Conservation (phyloP, 2,329 filamentous ascomycete genomes). For the Botrytis fabae region DNA sequence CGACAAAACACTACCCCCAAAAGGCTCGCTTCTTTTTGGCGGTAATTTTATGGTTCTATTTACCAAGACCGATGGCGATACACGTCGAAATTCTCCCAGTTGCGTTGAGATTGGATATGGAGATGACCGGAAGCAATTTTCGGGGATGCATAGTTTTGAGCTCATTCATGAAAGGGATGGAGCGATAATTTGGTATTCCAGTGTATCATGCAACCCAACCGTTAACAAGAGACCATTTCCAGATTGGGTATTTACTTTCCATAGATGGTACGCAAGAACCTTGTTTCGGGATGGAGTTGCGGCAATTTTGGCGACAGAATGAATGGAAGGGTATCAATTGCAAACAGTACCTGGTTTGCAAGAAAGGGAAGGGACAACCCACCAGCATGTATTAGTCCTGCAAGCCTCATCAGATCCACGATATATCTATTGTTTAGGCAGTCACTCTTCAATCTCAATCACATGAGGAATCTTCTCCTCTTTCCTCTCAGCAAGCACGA, state of each 20-base stretch:
- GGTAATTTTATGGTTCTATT: constrained; percentile 29
- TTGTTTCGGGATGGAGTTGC: neutral
- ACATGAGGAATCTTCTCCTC: neutral
- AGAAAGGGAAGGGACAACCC: neutral
- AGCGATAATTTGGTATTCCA: neutral
- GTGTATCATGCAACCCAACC: neutral
- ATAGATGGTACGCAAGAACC: neutral
- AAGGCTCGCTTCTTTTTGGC: constrained; percentile 22
- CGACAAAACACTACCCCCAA: constrained; percentile 17
- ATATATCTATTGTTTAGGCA: neutral
- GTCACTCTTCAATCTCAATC: neutral
- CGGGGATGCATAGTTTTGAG: constrained; percentile 29
- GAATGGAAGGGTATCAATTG: neutral
- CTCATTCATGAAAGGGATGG: constrained; percentile 6
- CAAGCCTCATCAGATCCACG: neutral
- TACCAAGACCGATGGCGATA: neutral
- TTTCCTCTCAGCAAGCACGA: neutral
- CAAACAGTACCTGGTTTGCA: neutral
- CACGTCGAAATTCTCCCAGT: constrained; percentile 1
- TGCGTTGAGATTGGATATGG: constrained; percentile 31
- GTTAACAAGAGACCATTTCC: neutral
- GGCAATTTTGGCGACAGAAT: neutral
- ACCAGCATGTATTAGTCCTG: neutral
- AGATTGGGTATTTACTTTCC: neutral
- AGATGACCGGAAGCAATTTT: constrained; percentile 25